Percentiles rank a stretch among this genome's conserved stretches.
Evolutionary conservation across 1,139 yeast genomes (phyloP).

Genomic region (Starmera stellimalicola): DNA sequence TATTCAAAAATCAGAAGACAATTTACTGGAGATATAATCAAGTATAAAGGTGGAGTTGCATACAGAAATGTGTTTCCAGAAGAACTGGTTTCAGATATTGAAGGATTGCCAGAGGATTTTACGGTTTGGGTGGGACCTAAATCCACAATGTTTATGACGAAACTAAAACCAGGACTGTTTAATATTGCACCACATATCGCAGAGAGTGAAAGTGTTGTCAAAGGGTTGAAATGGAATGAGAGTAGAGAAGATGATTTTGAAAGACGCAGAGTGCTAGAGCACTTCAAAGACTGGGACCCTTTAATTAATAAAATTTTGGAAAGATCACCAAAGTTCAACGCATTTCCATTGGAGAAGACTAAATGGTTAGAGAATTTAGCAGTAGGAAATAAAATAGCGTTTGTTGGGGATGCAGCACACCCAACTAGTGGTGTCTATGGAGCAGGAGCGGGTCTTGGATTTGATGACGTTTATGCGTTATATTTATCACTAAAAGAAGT

Average conservation of each 20-base stretch:
- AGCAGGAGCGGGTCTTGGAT: constrained; percentile 11
- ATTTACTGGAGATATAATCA: constrained; percentile 7
- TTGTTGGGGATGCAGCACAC: constrained; percentile 11
- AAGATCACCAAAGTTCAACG: constrained; percentile 8
- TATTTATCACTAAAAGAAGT: constrained; percentile 5
- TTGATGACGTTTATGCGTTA: constrained; percentile 11
- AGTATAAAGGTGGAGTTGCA: constrained; percentile 9
- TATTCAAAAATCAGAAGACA: constrained; percentile 10
- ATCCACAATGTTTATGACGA: constrained; percentile 9
- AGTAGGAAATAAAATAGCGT: constrained; percentile 4
- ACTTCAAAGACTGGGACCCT: constrained; percentile 11
- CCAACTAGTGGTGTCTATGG: constrained; percentile 11
- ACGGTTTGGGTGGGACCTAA: constrained; percentile 8
- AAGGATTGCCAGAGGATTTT: constrained; percentile 7
- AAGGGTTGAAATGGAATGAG: constrained; percentile 7
- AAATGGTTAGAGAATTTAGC: constrained; percentile 9
- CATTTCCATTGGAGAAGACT: constrained; percentile 10
- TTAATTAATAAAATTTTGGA: constrained; percentile 6
- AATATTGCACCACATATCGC: constrained; percentile 9
- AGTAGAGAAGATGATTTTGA: constrained; percentile 7
- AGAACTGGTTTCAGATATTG: constrained; percentile 4
- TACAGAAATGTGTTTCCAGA: constrained; percentile 9
- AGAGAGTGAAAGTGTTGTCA: constrained; percentile 6
- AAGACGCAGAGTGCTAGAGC: constrained; percentile 6
- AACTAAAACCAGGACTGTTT: constrained; percentile 5